A percentile compares a stretch with the other conserved stretches of the same genome.
Conservation (phyloP, 805 yeast genomes). For the Ogataea corticis region DNA sequence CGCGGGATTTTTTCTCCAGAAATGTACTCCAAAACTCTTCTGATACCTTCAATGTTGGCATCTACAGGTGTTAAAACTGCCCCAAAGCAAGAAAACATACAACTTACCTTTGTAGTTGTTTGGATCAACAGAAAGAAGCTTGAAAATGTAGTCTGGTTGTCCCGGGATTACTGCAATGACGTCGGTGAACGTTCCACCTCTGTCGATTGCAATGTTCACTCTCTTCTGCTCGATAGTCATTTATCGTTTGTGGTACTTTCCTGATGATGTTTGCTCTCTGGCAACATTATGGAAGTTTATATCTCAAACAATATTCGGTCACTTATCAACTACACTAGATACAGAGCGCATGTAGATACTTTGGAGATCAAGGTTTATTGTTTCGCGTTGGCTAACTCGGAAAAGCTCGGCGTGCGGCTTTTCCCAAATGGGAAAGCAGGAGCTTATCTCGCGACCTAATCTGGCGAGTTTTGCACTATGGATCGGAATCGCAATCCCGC, state of each 20-base stretch:
- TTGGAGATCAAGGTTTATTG: not conserved
- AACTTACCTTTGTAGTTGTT: slow-evolving; percentile 17
- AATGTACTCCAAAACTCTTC: slow-evolving; percentile 20
- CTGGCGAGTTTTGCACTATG: too few relatives aligned
- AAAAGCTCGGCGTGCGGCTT: not conserved
- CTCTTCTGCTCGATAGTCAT: slow-evolving; percentile 8
- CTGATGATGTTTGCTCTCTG: too few relatives aligned
- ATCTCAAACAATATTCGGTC: too few relatives aligned
- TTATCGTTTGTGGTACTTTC: too few relatives aligned
- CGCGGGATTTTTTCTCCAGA: slow-evolving; percentile 15
- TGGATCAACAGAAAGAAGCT: slow-evolving; percentile 26
- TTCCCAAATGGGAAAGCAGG: not conserved
- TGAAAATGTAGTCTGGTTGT: slow-evolving; percentile 37
- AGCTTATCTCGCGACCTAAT: too few relatives aligned
- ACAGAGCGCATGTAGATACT: slow-evolving; percentile 2
- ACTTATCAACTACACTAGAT: too few relatives aligned
- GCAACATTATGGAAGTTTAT: not conserved
- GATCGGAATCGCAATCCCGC: too few relatives aligned
- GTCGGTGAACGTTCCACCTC: slow-evolving; percentile 49
- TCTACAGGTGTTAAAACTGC: slow-evolving; percentile 9
- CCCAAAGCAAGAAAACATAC: not conserved
- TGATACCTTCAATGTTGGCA: slow-evolving; percentile 28
- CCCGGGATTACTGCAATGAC: slow-evolving; percentile 45
- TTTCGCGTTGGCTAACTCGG: not conserved
- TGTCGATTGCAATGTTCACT: slow-evolving; percentile 14